Conservation (phyloP, 768 basidiomycete genomes). For the Lentinula sp. region DNA sequence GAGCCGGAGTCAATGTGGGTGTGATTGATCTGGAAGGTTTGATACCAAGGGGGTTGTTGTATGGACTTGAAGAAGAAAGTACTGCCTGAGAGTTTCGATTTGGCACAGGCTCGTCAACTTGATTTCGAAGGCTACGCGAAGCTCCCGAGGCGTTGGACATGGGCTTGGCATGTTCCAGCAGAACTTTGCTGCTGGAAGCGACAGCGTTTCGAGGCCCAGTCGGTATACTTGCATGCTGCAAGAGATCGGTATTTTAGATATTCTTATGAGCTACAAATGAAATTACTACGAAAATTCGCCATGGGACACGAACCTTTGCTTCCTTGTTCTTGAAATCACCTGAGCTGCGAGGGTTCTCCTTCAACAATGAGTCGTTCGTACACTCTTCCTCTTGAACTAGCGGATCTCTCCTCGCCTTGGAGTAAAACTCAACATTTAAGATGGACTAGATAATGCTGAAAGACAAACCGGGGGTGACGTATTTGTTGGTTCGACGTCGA, state of each 20-base stretch:
- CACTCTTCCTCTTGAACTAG: not conserved
- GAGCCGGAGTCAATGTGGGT: constrained; percentile 19
- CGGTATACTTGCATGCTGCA: not conserved
- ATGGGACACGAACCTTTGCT: not conserved
- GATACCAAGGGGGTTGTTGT: constrained; percentile 50
- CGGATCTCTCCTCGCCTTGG: not conserved
- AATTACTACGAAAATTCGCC: not conserved
- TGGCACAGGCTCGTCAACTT: constrained; percentile 15
- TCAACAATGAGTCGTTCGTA: not conserved
- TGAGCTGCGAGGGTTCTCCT: not conserved
- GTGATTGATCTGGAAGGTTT: constrained; percentile 31
- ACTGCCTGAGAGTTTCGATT: constrained; percentile 30
- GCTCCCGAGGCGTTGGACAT: constrained; percentile 3
- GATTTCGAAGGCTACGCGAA: constrained; percentile 14
- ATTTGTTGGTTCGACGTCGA: too few relatives aligned
- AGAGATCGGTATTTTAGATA: too few relatives aligned
- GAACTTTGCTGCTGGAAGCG: constrained; percentile 32
- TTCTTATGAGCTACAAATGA: not conserved
- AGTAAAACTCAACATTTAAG: not conserved
- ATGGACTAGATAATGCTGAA: not conserved
- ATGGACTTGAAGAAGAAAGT: constrained; percentile 33
- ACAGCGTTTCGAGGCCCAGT: constrained; percentile 19
- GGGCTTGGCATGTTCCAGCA: constrained; percentile 9
- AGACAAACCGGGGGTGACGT: not conserved
- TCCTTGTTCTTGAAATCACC: not conserved